Evolutionary conservation across 805 yeast genomes (phyloP), one percentile per base, ranked within the genome.

Genomic region (Alloascoidea hylecoeti): DNA sequence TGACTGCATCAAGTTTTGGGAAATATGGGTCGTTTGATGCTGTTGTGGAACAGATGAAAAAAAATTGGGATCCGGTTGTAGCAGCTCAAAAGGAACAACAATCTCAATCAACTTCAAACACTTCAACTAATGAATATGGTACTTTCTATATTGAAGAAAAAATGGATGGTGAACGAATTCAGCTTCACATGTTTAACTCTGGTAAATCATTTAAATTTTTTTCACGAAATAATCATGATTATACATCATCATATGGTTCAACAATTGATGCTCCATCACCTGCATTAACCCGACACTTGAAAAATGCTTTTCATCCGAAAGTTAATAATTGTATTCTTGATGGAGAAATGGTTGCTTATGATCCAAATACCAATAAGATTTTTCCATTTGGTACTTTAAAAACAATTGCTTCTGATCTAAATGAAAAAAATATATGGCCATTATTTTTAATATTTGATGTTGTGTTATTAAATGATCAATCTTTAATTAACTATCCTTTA

Each of bases 281-380:
- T 0, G 61, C 77, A 2, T 58, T 81, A 6, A 66, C 85, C 0
- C 68, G 64, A 34, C 62, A 70, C 46, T 49, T 81, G 28, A 45
- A 51, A 1, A 50, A 63, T 4, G 60, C 66, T 2, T 63, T 68
- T 41, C 52, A 35, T 5, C 36, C 44, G 2, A 49, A 50, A 17
- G 68, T 67, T 23, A 41, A 51, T 5, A 54, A 45, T 32, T 57
- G 67, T 16, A 64, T 80, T 4, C 49, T 89, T 3, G 98, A 89
- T 57, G 96, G 97, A 0, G 98, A 89, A 55, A 83, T 89, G 89
- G 76, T 89, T 2, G 84, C 94, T 0, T 86, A 74, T 68, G 95
- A 88, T 55, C 71, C 72, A 0, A 41, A 40, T 1, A 38, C 61
- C 55, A 35, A 57, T 64, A 40, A 50, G 1, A 63, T 84, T 3